Evolutionary conservation across 495 filamentous ascomycete species (phyloP).

Genomic region (Bathelium albidoporum): DNA sequence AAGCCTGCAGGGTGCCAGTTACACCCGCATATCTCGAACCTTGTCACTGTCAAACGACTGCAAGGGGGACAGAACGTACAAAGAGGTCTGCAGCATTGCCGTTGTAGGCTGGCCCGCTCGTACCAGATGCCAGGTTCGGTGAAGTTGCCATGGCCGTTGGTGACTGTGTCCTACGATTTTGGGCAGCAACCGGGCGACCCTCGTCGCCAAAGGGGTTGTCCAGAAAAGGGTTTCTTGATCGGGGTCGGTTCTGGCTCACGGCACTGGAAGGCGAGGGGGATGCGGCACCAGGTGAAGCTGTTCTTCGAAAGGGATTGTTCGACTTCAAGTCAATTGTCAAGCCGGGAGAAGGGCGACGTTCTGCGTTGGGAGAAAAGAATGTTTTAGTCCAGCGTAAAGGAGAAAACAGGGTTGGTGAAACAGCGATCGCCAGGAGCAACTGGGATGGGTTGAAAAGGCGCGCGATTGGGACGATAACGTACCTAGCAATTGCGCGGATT

Average conservation of each 20-base stretch:
- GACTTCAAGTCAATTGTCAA: constrained; percentile 43
- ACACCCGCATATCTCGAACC: constrained; percentile 9
- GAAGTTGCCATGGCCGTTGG: constrained; percentile 16
- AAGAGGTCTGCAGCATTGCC: constrained; percentile 75
- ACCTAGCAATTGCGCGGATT: constrained; percentile 5
- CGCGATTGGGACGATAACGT: not conserved
- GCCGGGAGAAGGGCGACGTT: constrained; percentile 23
- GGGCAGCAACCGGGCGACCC: not conserved
- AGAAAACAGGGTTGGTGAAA: constrained; percentile 7
- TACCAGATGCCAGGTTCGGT: constrained; percentile 36
- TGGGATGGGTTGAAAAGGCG: not conserved
- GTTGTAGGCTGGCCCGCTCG: constrained; percentile 41
- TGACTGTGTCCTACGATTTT: not conserved
- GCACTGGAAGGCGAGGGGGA: constrained; percentile 45
- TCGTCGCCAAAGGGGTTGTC: constrained; percentile 22
- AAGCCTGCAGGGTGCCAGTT: constrained; percentile 2
- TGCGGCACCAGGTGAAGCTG: constrained; percentile 53
- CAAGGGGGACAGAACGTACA: constrained; percentile 47
- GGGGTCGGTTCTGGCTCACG: constrained; percentile 48
- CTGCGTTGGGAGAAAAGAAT: constrained; percentile 10
- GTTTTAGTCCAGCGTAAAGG: not conserved
- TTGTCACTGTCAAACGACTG: not conserved
- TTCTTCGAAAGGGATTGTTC: constrained; percentile 86
- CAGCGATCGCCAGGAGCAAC: not conserved
- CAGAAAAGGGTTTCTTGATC: constrained; percentile 87